Evolutionary conservation across 345 rosid genomes (phyloP).

Genomic region (Laguncularia racemosa): DNA sequence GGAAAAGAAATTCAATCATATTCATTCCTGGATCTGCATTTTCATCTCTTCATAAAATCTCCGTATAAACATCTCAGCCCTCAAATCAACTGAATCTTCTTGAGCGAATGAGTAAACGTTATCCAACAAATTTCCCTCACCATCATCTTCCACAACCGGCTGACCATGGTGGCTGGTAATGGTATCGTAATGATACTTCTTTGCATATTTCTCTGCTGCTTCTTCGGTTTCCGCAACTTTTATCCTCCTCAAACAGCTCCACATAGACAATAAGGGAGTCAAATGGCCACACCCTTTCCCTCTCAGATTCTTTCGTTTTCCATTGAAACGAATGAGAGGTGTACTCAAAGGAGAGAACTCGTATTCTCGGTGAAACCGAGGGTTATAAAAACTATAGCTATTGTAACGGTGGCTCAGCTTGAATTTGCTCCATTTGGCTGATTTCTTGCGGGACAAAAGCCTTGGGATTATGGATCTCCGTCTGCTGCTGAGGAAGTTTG

Average conservation of each 20-base stretch:
- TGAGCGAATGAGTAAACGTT: conserved; percentile 10
- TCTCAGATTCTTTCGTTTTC: conserved; percentile 6
- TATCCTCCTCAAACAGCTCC: conserved; percentile 33
- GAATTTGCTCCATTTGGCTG: conserved; percentile 21
- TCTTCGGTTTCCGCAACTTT: conserved; percentile 10
- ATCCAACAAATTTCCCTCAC: conserved; percentile 11
- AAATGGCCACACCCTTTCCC: conserved; percentile 7
- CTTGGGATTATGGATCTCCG: conserved; percentile 31
- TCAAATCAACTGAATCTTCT: conserved; percentile 54
- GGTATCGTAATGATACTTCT: too few species aligned
- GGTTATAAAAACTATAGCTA: conserved; percentile 11
- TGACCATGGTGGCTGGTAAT: conserved; percentile 13
- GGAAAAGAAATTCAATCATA: not conserved
- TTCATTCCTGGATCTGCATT: conserved; percentile 41
- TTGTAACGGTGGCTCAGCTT: conserved; percentile 1
- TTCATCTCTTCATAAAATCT: conserved; percentile 60
- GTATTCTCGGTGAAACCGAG: conserved; percentile 32
- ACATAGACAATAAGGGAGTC: conserved; percentile 20
- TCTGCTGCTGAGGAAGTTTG: conserved; percentile 21
- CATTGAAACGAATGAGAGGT: conserved; percentile 15
- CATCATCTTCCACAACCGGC: conserved; percentile 9
- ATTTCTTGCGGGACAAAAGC: conserved; percentile 25
- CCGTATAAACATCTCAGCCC: conserved; percentile 69
- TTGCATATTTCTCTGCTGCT: not conserved
- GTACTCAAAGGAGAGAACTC: conserved; percentile 46